A percentile compares a stretch with the other conserved stretches of the same genome.
Conservation (phyloP, 139 green algal species). For the Chlorella sp. region DNA sequence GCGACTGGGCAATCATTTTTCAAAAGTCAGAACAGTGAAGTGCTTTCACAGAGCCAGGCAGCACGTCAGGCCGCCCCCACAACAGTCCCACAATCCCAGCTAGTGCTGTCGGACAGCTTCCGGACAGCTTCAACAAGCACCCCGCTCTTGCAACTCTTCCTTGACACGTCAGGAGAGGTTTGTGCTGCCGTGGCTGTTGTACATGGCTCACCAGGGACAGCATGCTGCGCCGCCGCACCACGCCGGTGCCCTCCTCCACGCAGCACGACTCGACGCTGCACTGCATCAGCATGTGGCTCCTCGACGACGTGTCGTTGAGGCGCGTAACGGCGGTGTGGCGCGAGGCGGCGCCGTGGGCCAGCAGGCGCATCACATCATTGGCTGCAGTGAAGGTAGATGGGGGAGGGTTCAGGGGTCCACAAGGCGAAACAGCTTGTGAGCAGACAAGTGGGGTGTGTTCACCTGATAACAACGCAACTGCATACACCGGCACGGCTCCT, state of each 20-base stretch:
- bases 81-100: too few relatives aligned
- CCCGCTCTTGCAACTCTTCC: too few relatives aligned
- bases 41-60: too few relatives aligned
- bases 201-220: too few relatives aligned
- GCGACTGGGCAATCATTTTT: too few relatives aligned
- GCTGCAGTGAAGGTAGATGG: background rate
- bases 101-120: too few relatives aligned
- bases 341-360: conserved; percentile 71
- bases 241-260: conserved; percentile 38
- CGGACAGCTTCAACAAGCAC: too few relatives aligned
- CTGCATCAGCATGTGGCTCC: conserved; percentile 87
- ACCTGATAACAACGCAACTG: background rate
- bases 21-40: too few relatives aligned
- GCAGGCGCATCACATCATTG: conserved; percentile 73
- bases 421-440: too few relatives aligned
- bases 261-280: conserved; percentile 41
- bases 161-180: too few relatives aligned
- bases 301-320: conserved; percentile 88
- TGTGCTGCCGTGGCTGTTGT: too few relatives aligned
- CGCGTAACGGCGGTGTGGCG: conserved; percentile 83
- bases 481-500: background rate
- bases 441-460: background rate
- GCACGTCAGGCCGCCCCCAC: too few relatives aligned
- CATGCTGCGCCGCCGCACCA: conserved; percentile 15
- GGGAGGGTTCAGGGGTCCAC: background rate